Base-by-base conservation (phyloP, 148 eudicot genomes). In the Talinum fruticosum region DNA sequence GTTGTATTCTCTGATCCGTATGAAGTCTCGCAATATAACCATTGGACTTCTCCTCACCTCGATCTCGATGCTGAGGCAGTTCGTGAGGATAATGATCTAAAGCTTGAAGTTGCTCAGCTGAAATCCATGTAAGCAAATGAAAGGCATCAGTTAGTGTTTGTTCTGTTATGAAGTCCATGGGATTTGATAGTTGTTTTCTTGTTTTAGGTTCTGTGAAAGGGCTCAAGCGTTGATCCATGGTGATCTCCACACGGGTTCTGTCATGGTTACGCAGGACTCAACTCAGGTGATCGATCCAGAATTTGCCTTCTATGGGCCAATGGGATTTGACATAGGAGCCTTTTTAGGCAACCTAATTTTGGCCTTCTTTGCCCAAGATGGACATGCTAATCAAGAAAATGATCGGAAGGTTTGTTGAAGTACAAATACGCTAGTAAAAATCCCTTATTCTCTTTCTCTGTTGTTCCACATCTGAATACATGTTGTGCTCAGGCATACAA, bases 261-360 rank as follows among this genome's bases (percentile, higher is more conserved):
- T 95, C 75, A 95, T 95, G 98, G 96, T 89, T 77, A 89, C 97
- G 16, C 84, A 71, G 53, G 89, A 88, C 64, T 95, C 97, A 75
- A 92, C 99, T 69, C 96, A 95, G 79, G 92, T 95, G 66, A 92
- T 95, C 82, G 98, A 95, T 86, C 97, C 98, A 35, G 98, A 95
- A 82, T 95, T 92, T 83, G 85, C 92, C 65, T 92, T 92, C 80
- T 94, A 92, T 69, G 98, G 91, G 74, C 97, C 98, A 67, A 94
- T 94, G 92, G 97, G 96, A 69, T 94, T 79, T 86, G 98, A 94
- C 79, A 84, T 94, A 69, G 98, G 98, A 82, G 97, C 98, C 75
- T 94, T 82, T 81, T 45, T 94, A 68, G 98, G 97, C 76, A 92
- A 94, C 83, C 79, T 94, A 62, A 83, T 90, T 72, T 80, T 94